phyloP scores from a whole-genome alignment of 2,329 filamentous ascomycete species.

The Scortechinia acanthostroma region DNA sequence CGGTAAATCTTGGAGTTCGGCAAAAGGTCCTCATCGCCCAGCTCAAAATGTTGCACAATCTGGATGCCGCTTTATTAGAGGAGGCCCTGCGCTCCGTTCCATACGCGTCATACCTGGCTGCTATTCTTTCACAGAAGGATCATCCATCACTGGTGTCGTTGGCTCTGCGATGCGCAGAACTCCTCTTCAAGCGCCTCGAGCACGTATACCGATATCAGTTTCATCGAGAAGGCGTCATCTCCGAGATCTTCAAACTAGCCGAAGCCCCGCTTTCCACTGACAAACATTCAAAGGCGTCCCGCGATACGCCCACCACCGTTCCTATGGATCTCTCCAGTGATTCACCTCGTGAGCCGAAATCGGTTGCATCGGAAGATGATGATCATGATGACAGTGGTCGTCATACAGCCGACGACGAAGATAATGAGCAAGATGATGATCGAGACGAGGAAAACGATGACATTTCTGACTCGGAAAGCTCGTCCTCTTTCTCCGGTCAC shows the following conservation, averaged over 20 bases:
- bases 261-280: conserved; percentile 43
- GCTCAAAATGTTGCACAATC: conserved; percentile 91
- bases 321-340: conserved; percentile 11
- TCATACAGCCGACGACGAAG: conserved; percentile 27
- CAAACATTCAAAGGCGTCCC: conserved; percentile 16
- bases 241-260: conserved; percentile 67
- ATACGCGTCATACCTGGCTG: conserved; percentile 90
- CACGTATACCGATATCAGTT: conserved; percentile 92
- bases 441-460: conserved; percentile 44
- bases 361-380: conserved; percentile 40
- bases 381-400: conserved; percentile 30
- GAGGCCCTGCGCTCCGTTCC: conserved; percentile 82
- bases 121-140: conserved; percentile 91
- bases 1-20: conserved; percentile 86
- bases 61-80: conserved; percentile 77
- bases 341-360: conserved; percentile 30
- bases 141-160: conserved; percentile 80
- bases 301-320: neutral
- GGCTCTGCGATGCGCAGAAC: conserved; percentile 80
- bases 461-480: conserved; percentile 50
- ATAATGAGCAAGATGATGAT: conserved; percentile 43
- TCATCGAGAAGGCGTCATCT: conserved; percentile 90
- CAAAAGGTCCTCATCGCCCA: conserved; percentile 95
- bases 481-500: neutral
- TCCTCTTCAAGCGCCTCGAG: conserved; percentile 77